These are phyloP conservation scores for Neobulgaria alba DNA, from an alignment of 2,329 filamentous ascomycete genomes.

Conservation along the genomic window DNA sequence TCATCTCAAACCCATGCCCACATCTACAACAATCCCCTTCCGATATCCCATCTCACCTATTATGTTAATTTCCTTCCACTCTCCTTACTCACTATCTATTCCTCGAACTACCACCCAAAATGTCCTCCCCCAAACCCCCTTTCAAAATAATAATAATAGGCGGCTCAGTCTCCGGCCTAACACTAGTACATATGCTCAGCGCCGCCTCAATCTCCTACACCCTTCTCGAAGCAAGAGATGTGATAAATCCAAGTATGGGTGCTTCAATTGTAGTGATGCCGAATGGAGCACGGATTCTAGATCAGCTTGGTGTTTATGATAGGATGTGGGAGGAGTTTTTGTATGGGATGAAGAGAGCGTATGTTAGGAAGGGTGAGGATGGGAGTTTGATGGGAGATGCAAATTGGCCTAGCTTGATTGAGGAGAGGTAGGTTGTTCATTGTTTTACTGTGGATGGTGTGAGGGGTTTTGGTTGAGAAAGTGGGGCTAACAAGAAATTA, in stretches of 20 bases:
- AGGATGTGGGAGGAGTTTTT: constrained; percentile 9
- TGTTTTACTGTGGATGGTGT: neutral
- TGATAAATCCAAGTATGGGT: constrained; percentile 15
- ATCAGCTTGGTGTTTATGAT: constrained; percentile 38
- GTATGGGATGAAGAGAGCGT: constrained; percentile 5
- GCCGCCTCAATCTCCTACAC: constrained; percentile 18
- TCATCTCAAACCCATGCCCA: too few species aligned
- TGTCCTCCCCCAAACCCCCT: too few species aligned
- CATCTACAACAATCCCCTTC: too few species aligned
- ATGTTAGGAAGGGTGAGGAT: constrained; percentile 5
- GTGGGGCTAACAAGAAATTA: constrained; percentile 5
- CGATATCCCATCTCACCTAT: too few species aligned
- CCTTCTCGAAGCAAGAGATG: constrained; percentile 18
- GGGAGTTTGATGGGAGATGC: constrained; percentile 9
- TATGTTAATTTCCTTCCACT: too few species aligned
- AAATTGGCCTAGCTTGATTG: constrained; percentile 11
- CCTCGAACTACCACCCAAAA: too few species aligned
- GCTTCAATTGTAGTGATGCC: constrained; percentile 27
- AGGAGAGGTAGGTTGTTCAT: constrained; percentile 9
- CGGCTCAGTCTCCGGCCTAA: constrained; percentile 18
- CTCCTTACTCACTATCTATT: too few species aligned
- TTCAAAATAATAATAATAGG: constrained; percentile 20
- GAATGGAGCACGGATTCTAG: constrained; percentile 37
- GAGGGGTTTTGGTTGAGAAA: neutral
- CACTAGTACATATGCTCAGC: constrained; percentile 17